Evolutionary conservation across 805 yeast genomes (phyloP).

Genomic region (Millerago galiae): DNA sequence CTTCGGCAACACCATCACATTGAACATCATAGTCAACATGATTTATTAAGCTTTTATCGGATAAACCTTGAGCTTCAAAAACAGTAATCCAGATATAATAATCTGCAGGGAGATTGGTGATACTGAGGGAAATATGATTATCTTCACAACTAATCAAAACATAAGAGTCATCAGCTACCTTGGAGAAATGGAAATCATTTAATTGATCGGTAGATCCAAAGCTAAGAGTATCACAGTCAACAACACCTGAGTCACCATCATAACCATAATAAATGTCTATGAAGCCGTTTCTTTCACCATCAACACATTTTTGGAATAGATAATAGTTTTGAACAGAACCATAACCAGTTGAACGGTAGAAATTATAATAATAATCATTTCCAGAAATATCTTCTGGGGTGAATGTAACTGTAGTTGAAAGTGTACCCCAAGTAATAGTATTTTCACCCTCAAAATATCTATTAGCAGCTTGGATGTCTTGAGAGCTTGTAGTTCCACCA

Average conservation of each 20-base stretch:
- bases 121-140: not conserved
- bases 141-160: constrained; percentile 8
- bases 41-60: not conserved
- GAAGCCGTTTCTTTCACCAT: constrained; percentile 20
- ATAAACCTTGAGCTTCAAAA: constrained; percentile 21
- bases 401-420: constrained; percentile 25
- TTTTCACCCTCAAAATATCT: constrained; percentile 24
- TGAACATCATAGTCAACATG: constrained; percentile 8
- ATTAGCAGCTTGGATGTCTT: constrained; percentile 28
- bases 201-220: constrained; percentile 21
- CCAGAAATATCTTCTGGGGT: constrained; percentile 13
- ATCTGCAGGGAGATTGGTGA: constrained; percentile 13
- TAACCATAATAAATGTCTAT: constrained; percentile 19
- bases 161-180: constrained; percentile 8
- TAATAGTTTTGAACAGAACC: constrained; percentile 27
- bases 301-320: constrained; percentile 28
- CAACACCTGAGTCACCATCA: constrained; percentile 12
- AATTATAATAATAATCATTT: constrained; percentile 16
- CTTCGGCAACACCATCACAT: constrained; percentile 8
- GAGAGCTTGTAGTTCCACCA: constrained; percentile 28
- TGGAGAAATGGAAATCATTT: constrained; percentile 31
- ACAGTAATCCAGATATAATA: constrained; percentile 26
- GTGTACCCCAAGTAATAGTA: constrained; percentile 20
- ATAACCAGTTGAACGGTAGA: constrained; percentile 28
- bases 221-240: constrained; percentile 18